Conservation (phyloP, 352 stramenopile species). For the Elongisporangium undulatum region DNA sequence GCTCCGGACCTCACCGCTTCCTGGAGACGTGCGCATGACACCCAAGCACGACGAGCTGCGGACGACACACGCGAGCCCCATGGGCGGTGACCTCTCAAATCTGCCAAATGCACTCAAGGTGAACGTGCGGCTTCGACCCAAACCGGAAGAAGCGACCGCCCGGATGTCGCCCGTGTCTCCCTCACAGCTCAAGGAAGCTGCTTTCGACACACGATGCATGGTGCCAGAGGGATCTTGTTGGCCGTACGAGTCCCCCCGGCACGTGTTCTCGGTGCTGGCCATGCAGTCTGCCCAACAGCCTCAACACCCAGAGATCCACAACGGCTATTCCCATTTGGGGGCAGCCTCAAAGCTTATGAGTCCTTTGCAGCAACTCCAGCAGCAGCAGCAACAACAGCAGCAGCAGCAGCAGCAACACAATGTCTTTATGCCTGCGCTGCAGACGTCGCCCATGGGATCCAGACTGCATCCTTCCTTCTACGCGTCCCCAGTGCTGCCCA, state of each 20-base stretch:
- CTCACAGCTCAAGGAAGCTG: constrained; percentile 30
- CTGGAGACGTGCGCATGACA: too few species aligned
- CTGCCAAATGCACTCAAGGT: too few species aligned
- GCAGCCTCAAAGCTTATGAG: constrained; percentile 17
- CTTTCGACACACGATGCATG: constrained; percentile 45
- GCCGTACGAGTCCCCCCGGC: constrained; percentile 43
- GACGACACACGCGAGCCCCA: too few species aligned
- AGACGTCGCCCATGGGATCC: constrained; percentile 11
- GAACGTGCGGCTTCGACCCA: constrained; percentile 12
- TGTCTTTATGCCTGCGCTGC: constrained; percentile 10
- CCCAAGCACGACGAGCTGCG: too few species aligned
- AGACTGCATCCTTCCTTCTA: constrained; percentile 1
- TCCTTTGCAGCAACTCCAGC: constrained; percentile 33
- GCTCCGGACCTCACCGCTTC: too few species aligned
- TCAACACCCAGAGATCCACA: constrained; percentile 12
- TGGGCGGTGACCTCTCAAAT: too few species aligned
- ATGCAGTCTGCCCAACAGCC: constrained; percentile 21
- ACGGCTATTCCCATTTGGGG: constrained; percentile 11
- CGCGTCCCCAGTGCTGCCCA: constrained; percentile 12
- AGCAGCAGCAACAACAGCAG: constrained; percentile 20
- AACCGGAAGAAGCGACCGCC: constrained; percentile 12
- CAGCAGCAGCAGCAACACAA: constrained; percentile 35
- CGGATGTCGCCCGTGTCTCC: constrained; percentile 18
- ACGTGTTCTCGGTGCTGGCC: constrained; percentile 44
- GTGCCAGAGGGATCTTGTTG: constrained; percentile 8